Evolutionary conservation across 2,329 filamentous ascomycete species (phyloP).

Genomic region (Parafenestella ontariensis): DNA sequence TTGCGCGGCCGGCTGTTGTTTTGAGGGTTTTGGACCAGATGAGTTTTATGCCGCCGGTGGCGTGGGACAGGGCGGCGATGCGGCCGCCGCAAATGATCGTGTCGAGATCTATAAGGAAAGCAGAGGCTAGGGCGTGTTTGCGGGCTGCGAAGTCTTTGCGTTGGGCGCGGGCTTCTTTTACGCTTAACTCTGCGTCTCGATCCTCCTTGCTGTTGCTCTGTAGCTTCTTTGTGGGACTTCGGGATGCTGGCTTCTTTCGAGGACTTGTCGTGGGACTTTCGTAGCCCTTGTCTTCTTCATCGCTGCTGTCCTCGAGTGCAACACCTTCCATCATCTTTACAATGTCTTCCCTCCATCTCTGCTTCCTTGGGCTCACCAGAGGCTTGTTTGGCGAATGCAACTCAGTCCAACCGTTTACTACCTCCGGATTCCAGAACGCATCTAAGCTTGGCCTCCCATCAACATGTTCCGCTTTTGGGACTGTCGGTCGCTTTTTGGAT

Average conservation of each 20-base stretch:
- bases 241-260: conserved; percentile 24
- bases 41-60: conserved; percentile 74
- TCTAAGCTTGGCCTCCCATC: conserved; percentile 44
- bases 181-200: conserved; percentile 11
- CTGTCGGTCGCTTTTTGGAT: conserved; percentile 42
- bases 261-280: conserved; percentile 32
- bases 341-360: conserved; percentile 41
- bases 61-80: conserved; percentile 64
- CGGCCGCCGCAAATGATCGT: conserved; percentile 65
- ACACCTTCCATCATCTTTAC: conserved; percentile 36
- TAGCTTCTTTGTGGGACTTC: conserved; percentile 24
- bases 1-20: conserved; percentile 73
- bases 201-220: neutral
- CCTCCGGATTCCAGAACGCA: conserved; percentile 47
- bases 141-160: conserved; percentile 65
- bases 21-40: conserved; percentile 80
- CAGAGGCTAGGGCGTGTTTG: conserved; percentile 68
- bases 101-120: conserved; percentile 75
- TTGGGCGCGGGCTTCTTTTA: conserved; percentile 37
- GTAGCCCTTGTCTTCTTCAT: conserved; percentile 11
- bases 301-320: conserved; percentile 33
- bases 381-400: conserved; percentile 45
- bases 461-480: conserved; percentile 38
- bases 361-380: conserved; percentile 44
- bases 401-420: conserved; percentile 48